Conservation (phyloP, 2,329 filamentous ascomycete genomes). For the Claviceps sp. region DNA sequence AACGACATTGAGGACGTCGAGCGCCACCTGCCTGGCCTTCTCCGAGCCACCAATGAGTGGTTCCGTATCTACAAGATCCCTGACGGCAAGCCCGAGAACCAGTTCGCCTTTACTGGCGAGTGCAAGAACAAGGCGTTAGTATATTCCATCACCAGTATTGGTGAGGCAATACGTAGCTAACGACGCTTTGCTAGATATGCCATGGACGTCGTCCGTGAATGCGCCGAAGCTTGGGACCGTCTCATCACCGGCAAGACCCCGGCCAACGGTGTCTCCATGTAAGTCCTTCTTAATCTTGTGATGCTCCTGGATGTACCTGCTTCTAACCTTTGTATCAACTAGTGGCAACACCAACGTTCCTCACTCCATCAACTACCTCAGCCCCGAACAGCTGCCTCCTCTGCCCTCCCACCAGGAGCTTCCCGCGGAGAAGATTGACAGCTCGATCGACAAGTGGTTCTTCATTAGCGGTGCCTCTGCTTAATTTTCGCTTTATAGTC, state of each 20-base stretch:
- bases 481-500: conserved; percentile 34
- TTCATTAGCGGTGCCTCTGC: conserved; percentile 96
- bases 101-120: conserved; percentile 99
- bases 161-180: conserved; percentile 1
- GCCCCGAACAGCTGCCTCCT: conserved; percentile 55
- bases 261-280: conserved; percentile 69
- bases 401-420: conserved; percentile 73
- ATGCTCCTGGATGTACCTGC: not conserved
- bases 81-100: conserved; percentile 99
- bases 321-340: conserved; percentile 15
- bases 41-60: conserved; percentile 98
- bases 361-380: conserved; percentile 60
- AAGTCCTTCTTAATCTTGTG: conserved; percentile 25
- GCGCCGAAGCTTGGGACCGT: conserved; percentile 92
- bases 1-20: conserved; percentile 99
- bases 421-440: conserved; percentile 76
- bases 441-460: conserved; percentile 99
- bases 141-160: not conserved
- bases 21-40: conserved; percentile 89
- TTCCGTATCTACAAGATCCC: conserved; percentile 99
- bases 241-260: conserved; percentile 82
- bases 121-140: conserved; percentile 96
- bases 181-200: conserved; percentile 52
- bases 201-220: conserved; percentile 90
- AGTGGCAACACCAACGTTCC: conserved; percentile 71